Evolutionary conservation across 2,329 filamentous ascomycete genomes (phyloP).

Genomic region (Aspergillus pseudonomiae): DNA sequence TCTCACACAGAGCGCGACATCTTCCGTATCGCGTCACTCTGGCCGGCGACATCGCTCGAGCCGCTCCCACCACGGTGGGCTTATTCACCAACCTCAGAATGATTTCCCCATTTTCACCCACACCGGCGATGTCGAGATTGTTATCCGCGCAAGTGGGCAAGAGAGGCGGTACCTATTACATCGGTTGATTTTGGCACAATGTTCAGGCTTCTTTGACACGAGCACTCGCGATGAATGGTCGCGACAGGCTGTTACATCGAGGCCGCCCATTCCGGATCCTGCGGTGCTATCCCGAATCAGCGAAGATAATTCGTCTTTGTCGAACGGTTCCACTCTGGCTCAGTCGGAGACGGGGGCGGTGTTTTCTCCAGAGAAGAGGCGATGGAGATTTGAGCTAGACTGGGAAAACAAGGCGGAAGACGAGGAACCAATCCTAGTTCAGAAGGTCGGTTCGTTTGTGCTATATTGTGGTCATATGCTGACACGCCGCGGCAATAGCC

Average conservation of each 20-base stretch:
- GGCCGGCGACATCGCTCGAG: conserved; percentile 73
- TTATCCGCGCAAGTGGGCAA: conserved; percentile 69
- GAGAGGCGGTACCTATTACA: conserved; percentile 88
- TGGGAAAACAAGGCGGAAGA: conserved; percentile 67
- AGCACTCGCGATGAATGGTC: conserved; percentile 77
- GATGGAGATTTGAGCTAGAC: conserved; percentile 89
- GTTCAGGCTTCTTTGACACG: conserved; percentile 91
- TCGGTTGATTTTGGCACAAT: conserved; percentile 82
- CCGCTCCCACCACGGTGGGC: conserved; percentile 77
- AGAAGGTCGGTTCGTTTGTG: conserved; percentile 62
- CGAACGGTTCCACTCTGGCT: conserved; percentile 41
- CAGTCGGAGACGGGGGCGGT: conserved; percentile 44
- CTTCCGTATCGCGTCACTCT: conserved; percentile 66
- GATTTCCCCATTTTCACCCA: conserved; percentile 91
- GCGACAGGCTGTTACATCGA: conserved; percentile 29
- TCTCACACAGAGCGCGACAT: conserved; percentile 61
- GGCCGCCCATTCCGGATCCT: conserved; percentile 52
- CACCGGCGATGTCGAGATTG: conserved; percentile 89
- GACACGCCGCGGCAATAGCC: conserved; percentile 25
- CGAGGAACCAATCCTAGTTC: conserved; percentile 85
- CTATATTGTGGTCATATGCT: neutral
- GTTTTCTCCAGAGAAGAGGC: conserved; percentile 55
- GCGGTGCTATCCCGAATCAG: conserved; percentile 38
- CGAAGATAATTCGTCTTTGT: conserved; percentile 38
- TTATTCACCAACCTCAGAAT: conserved; percentile 73